These are phyloP conservation scores for Paracamarosporium sp. DNA, from an alignment of 2,329 filamentous ascomycete genomes.

Conservation along the genomic window DNA sequence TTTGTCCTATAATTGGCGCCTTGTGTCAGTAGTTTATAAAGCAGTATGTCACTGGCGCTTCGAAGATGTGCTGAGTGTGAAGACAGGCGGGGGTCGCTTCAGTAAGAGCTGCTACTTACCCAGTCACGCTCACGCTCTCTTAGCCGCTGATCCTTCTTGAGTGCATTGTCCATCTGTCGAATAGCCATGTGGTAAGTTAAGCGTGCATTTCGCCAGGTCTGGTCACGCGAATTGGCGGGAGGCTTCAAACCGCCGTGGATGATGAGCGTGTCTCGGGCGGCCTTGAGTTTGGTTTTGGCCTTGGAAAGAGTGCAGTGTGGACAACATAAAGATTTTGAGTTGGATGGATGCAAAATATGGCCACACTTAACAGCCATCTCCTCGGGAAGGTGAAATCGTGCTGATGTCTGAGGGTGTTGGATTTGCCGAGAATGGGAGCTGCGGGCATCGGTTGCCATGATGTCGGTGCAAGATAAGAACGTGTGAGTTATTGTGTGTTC, in stretches of 20 bases:
- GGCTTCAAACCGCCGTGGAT: constrained; percentile 21
- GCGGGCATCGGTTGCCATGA: not conserved
- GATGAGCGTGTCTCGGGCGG: constrained; percentile 16
- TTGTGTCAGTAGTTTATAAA: not conserved
- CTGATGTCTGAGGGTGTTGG: not conserved
- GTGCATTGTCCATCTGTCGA: constrained; percentile 16
- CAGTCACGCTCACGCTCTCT: constrained; percentile 29
- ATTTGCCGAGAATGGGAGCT: not conserved
- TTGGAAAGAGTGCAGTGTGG: constrained; percentile 19
- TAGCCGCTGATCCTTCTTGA: constrained; percentile 24
- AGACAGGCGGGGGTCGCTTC: not conserved
- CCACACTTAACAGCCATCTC: constrained; percentile 26
- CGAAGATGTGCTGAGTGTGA: not conserved
- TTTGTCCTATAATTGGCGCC: not conserved
- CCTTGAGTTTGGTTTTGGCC: constrained; percentile 22
- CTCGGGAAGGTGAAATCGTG: constrained; percentile 14
- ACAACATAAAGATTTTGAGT: constrained; percentile 27
- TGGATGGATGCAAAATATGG: constrained; percentile 30
- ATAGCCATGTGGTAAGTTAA: constrained; percentile 21
- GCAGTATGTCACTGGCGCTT: not conserved
- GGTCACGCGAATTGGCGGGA: constrained; percentile 18
- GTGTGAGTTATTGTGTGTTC: not conserved
- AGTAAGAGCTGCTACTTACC: constrained; percentile 12
- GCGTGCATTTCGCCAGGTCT: constrained; percentile 27
- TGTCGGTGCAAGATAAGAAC: not conserved